Evolutionary conservation across 2,329 filamentous ascomycete species (phyloP).

Genomic region (Monilinia fructicola): DNA sequence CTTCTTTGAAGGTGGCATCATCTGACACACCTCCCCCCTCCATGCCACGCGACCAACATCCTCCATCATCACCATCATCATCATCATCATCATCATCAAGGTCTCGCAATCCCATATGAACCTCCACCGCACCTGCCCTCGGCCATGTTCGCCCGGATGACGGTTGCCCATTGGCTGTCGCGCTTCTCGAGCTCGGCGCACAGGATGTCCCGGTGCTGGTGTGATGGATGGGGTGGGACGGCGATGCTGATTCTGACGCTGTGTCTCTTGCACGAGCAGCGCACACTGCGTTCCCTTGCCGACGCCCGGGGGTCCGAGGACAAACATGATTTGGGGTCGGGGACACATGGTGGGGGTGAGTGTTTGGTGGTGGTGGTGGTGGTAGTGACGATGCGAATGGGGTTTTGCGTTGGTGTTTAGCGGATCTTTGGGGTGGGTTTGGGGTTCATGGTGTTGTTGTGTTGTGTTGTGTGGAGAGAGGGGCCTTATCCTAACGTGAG

Average conservation of each 20-base stretch:
- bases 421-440: no score
- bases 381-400: no score
- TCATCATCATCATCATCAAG: no score
- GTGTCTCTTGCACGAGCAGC: neutral
- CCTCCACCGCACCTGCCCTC: neutral
- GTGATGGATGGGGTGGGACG: no score
- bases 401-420: neutral
- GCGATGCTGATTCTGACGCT: conserved; percentile 7
- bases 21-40: no score
- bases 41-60: neutral
- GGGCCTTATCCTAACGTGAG: no score
- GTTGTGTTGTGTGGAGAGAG: neutral
- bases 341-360: neutral
- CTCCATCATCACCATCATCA: no score
- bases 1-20: neutral
- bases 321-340: neutral
- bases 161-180: neutral
- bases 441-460: no score
- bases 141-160: conserved; percentile 15
- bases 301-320: conserved; percentile 3
- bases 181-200: neutral
- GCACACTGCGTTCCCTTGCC: conserved; percentile 18
- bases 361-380: neutral
- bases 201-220: conserved; percentile 14
- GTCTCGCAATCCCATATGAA: neutral